Evolutionary conservation across 2,329 filamentous ascomycete species (phyloP), one percentile per base, ranked within the genome.

Genomic region (Phoma sp.): DNA sequence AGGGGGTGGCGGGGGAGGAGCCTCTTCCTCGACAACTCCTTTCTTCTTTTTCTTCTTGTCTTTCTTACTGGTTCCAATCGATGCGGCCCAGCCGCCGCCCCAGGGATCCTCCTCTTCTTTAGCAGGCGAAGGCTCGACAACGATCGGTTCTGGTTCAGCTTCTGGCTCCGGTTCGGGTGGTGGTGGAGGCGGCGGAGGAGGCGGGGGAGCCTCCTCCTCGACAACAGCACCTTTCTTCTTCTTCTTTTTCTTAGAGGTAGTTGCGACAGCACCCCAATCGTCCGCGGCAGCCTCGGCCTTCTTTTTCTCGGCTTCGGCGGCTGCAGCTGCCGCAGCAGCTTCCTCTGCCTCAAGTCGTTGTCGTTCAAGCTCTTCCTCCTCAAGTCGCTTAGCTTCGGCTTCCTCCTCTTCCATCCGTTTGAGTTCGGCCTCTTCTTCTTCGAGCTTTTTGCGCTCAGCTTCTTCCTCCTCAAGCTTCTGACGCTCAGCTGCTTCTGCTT

Each of bases 161-260:
- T 64, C 76, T 23, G 76, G 74, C 27, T 69, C 72, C 3, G 70
- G 73, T 3, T 73, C 70, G 9, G 57, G 63, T 10, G 62, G 63
- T n/a, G 61, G 64, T 9, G 63, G 64, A n/a, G 60, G 55, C 8
- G 50, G 54, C 9, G 60, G 58, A 18, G 65, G 65, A 22, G 63
- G 63, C 13, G 59, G 63, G 25, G 59, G 62, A 14, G 58, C 57
- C 18, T 55, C 57, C 22, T 62, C 57, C 22, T 62, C 64, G 33
- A 56, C 61, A n/a, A 53, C 52, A 3, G 57, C 62, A 24, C 48
- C 62, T 65, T 56, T 61, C 47, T 58, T 61, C 7, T 57, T 75
- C 46, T 75, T 77, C 62, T 77, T 79, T 55, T 74, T 72, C 51
- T 70, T 66, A 24, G 58, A 46, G 4, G 66, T 66, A 64, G 68